Conservation (phyloP, 2,329 filamentous ascomycete genomes). For the Colletotrichum sp. region DNA sequence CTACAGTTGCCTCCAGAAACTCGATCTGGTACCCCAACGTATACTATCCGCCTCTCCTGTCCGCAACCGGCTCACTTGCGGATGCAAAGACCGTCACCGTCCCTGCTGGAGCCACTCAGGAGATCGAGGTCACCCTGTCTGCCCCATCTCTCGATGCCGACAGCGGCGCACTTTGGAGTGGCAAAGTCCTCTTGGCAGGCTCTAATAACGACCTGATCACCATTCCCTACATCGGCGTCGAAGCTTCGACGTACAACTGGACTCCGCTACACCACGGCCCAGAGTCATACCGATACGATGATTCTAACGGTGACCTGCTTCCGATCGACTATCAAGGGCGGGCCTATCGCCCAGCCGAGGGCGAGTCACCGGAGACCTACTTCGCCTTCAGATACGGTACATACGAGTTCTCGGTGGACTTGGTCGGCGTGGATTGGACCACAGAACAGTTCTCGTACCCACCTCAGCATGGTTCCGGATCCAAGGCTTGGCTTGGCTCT, state of each 20-base stretch:
- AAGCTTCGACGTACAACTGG: slow-evolving; percentile 27
- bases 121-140: slow-evolving; percentile 8
- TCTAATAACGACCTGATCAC: slow-evolving; percentile 21
- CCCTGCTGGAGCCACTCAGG: neutral
- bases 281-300: slow-evolving; percentile 21
- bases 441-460: slow-evolving; percentile 22
- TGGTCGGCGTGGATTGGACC: slow-evolving; percentile 22
- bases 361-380: slow-evolving; percentile 22
- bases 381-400: slow-evolving; percentile 25
- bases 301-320: slow-evolving; percentile 8
- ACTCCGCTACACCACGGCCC: slow-evolving; percentile 21
- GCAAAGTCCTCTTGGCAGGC: slow-evolving; percentile 24
- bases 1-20: slow-evolving; percentile 11
- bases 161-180: slow-evolving; percentile 27
- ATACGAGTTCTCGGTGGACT: slow-evolving; percentile 23
- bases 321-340: slow-evolving; percentile 20
- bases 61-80: neutral
- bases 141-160: slow-evolving; percentile 2
- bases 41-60: slow-evolving; percentile 18
- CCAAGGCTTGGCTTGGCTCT: slow-evolving; percentile 15
- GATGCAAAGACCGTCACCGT: neutral
- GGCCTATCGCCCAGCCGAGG: slow-evolving; percentile 17
- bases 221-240: slow-evolving; percentile 25
- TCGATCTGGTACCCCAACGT: slow-evolving; percentile 9
- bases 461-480: neutral